These are phyloP conservation scores for Calonectria pauciramosa DNA, from an alignment of 2,329 filamentous ascomycete genomes.

Conservation along the genomic window DNA sequence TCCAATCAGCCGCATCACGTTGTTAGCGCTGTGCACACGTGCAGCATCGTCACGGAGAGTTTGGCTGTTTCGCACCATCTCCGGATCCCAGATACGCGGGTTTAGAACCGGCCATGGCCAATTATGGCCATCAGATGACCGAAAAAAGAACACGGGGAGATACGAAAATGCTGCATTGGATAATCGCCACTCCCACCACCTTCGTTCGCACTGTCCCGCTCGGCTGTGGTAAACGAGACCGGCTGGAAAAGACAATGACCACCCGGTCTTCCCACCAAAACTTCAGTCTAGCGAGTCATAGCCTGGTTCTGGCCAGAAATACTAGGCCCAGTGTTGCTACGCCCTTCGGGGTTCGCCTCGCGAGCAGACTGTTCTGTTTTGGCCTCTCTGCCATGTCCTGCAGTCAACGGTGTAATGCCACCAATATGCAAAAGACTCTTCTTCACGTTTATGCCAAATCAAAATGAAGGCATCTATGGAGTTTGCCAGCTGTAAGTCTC, in stretches of 20 bases:
- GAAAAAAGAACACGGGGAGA: not conserved
- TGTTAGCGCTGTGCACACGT: constrained; percentile 2
- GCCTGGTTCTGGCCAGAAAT: not conserved
- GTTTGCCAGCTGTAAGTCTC: not conserved
- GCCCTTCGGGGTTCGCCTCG: not conserved
- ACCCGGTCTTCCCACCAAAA: not conserved
- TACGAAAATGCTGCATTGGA: not conserved
- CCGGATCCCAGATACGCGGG: not conserved
- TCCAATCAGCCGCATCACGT: constrained; percentile 19
- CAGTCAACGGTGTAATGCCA: not conserved
- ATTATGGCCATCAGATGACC: not conserved
- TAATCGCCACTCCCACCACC: not conserved
- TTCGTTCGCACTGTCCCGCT: not conserved
- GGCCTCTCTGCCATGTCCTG: not conserved
- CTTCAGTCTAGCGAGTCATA: not conserved
- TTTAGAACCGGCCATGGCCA: not conserved
- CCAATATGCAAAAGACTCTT: not conserved
- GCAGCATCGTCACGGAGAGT: not conserved
- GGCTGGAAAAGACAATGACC: not conserved
- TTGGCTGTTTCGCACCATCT: not conserved
- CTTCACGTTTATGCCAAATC: not conserved
- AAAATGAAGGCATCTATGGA: not conserved
- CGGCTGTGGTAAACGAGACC: not conserved
- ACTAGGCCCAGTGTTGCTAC: not conserved
- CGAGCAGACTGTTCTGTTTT: not conserved